Base-by-base conservation (phyloP, 192 early-diverging fungal genomes). In the Mortierella alpina region DNA sequence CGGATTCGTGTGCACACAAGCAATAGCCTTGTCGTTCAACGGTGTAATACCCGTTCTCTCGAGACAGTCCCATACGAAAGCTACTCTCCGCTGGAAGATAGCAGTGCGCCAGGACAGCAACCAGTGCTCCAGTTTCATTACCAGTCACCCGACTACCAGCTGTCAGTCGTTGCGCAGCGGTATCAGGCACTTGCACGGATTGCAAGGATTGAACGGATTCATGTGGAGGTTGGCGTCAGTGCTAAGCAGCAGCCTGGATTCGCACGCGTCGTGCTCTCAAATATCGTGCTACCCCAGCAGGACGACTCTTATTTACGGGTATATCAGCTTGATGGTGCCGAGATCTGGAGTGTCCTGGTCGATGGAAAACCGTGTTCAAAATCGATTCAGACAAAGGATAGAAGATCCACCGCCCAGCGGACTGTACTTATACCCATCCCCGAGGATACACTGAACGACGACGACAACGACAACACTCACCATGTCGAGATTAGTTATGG, bases 401-500 rank as follows among this genome's bases (percentile, higher is more conserved):
- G 52, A 13, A 72, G 57, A 15, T 50, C 52, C 1, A 40, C 58
- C 7, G 60, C 70, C 14, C 58, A 63, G 40, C 69, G 70, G 40
- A 80, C 77, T 7, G 60, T 80, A 7, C 63, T 80, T 2, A 46
- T 80, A 14, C 77, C 77, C 46, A 72, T 80, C 23, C 69, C 68
- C 2, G 65, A 64, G 48, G 70, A 63, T 23, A 45, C 65, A 2
- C 13, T 53, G 15, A 31, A 31, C 31, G 31, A 31, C 31, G 45
- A 55, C 20, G 68, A 80, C 6, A 57, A 17, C 7, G 66, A 80
- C 20, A 54, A 55, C 8, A 51, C 45, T 6, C 77, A 80, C 31
- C 70, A 68, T 20, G 54, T 80, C 15, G 77, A 80, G 54, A 68
- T 80, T 7, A 80, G 77, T 42, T 80, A 80, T 20, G 77, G 77